Conservation (phyloP, 1,284 basidiomycete genomes). For the Fistulinella cinereoalba region DNA sequence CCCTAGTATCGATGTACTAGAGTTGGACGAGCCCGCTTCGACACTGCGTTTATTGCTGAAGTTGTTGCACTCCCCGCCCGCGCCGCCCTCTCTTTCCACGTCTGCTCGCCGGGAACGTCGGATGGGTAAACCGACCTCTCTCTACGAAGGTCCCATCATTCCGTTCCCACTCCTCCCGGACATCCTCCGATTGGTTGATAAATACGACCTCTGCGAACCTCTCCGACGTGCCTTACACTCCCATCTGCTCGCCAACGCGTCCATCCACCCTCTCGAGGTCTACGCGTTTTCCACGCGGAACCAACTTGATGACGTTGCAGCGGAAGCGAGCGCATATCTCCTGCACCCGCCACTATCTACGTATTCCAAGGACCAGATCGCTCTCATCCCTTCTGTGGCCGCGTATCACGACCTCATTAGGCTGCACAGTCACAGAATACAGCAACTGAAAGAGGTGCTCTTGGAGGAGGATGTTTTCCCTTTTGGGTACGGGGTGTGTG, state of each 20-base stretch:
- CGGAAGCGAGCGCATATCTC: slow-evolving; percentile 54
- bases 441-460: slow-evolving; percentile 47
- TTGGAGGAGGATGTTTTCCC: slow-evolving; percentile 61
- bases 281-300: slow-evolving; percentile 52
- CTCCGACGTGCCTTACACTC: slow-evolving; percentile 41
- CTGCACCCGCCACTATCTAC: slow-evolving; percentile 48
- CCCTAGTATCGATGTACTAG: slow-evolving; percentile 38
- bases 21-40: slow-evolving; percentile 50
- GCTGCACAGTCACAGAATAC: slow-evolving; percentile 53
- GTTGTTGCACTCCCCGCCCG: slow-evolving; percentile 49
- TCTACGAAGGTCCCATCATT: slow-evolving; percentile 42
- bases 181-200: slow-evolving; percentile 57
- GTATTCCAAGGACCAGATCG: slow-evolving; percentile 52
- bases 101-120: slow-evolving; percentile 25
- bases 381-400: slow-evolving; percentile 49
- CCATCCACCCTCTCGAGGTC: slow-evolving; percentile 49
- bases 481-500: slow-evolving; percentile 62
- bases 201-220: slow-evolving; percentile 52
- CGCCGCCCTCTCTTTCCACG: slow-evolving; percentile 36
- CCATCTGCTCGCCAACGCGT: slow-evolving; percentile 56
- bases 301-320: slow-evolving; percentile 45
- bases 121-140: slow-evolving; percentile 34
- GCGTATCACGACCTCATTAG: slow-evolving; percentile 59
- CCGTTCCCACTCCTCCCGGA: slow-evolving; percentile 58
- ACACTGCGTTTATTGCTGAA: slow-evolving; percentile 48